A percentile compares a stretch with the other conserved stretches of the same genome.
Conservation (phyloP, 2,329 filamentous ascomycete species). For the Coleophoma crateriformis region DNA sequence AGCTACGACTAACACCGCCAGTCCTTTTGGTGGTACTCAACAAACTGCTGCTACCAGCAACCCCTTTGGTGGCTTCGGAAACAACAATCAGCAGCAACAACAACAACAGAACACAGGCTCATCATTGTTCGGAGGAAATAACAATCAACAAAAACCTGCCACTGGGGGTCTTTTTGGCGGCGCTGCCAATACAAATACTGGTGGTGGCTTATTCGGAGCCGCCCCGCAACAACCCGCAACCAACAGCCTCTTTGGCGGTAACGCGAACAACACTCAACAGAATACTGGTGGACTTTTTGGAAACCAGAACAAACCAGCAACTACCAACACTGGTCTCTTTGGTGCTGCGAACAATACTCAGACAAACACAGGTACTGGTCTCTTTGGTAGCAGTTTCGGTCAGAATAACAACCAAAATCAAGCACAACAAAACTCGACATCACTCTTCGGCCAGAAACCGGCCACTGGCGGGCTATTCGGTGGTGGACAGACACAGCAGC, state of each 20-base stretch:
- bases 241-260: slow-evolving; percentile 32
- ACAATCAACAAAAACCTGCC: slow-evolving; percentile 25
- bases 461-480: slow-evolving; percentile 44
- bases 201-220: slow-evolving; percentile 33
- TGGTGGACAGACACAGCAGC: slow-evolving; percentile 42
- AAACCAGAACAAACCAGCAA: slow-evolving; percentile 24
- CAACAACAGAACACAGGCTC: slow-evolving; percentile 33
- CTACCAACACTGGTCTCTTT: slow-evolving; percentile 32
- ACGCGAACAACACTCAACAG: slow-evolving; percentile 13
- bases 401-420: slow-evolving; percentile 31
- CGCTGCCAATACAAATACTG: slow-evolving; percentile 17
- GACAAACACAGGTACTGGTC: slow-evolving; percentile 32
- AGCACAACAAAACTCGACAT: slow-evolving; percentile 32
- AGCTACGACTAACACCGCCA: slow-evolving; percentile 21
- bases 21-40: slow-evolving; percentile 35
- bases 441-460: slow-evolving; percentile 41
- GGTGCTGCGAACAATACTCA: slow-evolving; percentile 29
- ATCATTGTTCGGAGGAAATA: slow-evolving; percentile 32
- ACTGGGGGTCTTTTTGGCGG: slow-evolving; percentile 23
- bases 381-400: slow-evolving; percentile 35
- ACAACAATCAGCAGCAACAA: slow-evolving; percentile 3
- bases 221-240: slow-evolving; percentile 26
- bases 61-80: slow-evolving; percentile 36
- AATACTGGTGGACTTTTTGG: slow-evolving; percentile 34
- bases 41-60: slow-evolving; percentile 29